phyloP scores from a whole-genome alignment of 805 yeast genomes.

The Komagataella pastoris region DNA sequence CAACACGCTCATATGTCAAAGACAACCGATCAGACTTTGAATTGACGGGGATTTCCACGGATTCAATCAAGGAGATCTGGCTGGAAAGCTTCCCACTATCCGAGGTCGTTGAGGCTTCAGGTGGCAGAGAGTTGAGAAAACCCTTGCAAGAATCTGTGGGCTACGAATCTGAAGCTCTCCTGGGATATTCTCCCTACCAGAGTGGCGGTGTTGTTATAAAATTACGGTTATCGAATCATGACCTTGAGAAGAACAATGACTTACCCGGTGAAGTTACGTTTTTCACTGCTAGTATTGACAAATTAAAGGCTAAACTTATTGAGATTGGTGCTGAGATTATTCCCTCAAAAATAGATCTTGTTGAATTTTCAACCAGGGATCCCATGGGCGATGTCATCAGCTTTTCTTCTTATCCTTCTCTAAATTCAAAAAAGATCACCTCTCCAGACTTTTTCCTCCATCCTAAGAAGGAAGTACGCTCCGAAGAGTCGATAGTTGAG shows the following conservation, averaged over 20 bases:
- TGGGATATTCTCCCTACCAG: slow-evolving; percentile 14
- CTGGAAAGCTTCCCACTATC: slow-evolving; percentile 48
- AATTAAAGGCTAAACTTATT: slow-evolving; percentile 9
- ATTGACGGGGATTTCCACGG: slow-evolving; percentile 44
- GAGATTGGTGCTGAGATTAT: slow-evolving; percentile 9
- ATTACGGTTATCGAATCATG: slow-evolving; percentile 25
- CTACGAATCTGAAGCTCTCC: slow-evolving; percentile 1
- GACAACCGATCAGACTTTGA: slow-evolving; percentile 22
- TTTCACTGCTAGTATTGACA: slow-evolving; percentile 24
- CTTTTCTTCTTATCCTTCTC: slow-evolving; percentile 33
- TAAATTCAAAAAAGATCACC: slow-evolving; percentile 17
- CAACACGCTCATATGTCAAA: slow-evolving; percentile 47
- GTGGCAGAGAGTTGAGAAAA: slow-evolving; percentile 6
- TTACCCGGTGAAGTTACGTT: slow-evolving; percentile 23
- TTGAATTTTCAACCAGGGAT: slow-evolving; percentile 30
- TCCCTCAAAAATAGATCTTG: slow-evolving; percentile 4
- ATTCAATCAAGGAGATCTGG: slow-evolving; percentile 63
- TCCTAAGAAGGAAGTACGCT: slow-evolving; percentile 1
- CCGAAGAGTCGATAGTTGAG: not conserved
- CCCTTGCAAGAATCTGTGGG: slow-evolving; percentile 20
- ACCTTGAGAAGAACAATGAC: slow-evolving; percentile 19
- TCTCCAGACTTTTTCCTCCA: slow-evolving; percentile 22
- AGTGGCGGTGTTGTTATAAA: slow-evolving; percentile 33
- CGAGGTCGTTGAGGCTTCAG: slow-evolving; percentile 5
- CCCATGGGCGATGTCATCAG: slow-evolving; percentile 56